Percentiles rank a stretch among this genome's conserved stretches.
Conservation (phyloP, 2,329 filamentous ascomycete species). For the Metarhizium album region DNA sequence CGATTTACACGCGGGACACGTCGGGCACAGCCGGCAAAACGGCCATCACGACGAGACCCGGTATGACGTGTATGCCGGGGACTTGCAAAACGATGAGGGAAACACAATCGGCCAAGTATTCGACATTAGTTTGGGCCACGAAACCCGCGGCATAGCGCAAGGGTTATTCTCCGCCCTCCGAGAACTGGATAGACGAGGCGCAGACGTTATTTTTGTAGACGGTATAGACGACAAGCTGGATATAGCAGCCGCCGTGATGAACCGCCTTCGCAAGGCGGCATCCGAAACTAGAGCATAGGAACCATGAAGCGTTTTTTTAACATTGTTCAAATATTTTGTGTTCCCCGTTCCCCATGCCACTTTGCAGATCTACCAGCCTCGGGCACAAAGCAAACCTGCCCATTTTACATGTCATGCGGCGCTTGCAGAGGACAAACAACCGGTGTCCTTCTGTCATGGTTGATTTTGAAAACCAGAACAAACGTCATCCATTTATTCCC, state of each 20-base stretch:
- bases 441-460: not conserved
- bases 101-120: constrained; percentile 35
- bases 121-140: constrained; percentile 63
- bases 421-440: constrained; percentile 7
- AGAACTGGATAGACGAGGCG: constrained; percentile 68
- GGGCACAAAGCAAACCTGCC: not conserved
- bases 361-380: not conserved
- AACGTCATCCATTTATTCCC: constrained; percentile 4
- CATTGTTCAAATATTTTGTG: constrained; percentile 11
- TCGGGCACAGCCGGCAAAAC: constrained; percentile 13
- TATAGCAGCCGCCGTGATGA: constrained; percentile 80
- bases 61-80: constrained; percentile 31
- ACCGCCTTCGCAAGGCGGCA: constrained; percentile 69
- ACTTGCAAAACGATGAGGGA: constrained; percentile 23
- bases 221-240: constrained; percentile 72
- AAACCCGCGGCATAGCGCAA: constrained; percentile 66
- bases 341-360: constrained; percentile 6
- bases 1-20: constrained; percentile 9
- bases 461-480: not conserved
- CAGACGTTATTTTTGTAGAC: constrained; percentile 82
- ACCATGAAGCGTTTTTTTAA: constrained; percentile 13
- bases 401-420: constrained; percentile 15
- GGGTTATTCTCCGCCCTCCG: constrained; percentile 80
- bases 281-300: constrained; percentile 43
- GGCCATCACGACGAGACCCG: constrained; percentile 14